A percentile compares a stretch with the other conserved stretches of the same genome.
phyloP scores from a whole-genome alignment of 306 rosid genomes.

The Cyclanthera cordifolia region DNA sequence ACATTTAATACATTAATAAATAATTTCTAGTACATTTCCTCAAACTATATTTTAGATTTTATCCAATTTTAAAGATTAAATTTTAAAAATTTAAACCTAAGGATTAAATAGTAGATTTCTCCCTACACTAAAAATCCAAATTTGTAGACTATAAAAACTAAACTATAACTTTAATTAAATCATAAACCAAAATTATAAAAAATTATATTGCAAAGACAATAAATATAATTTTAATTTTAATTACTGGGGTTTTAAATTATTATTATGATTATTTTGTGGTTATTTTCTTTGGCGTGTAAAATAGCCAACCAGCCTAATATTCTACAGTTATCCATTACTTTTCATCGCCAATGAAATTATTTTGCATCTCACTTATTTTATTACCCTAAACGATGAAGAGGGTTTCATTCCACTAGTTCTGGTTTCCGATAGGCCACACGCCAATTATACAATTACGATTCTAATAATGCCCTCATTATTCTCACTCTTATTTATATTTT shows the following conservation, averaged over 20 bases:
- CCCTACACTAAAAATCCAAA: too few relatives aligned
- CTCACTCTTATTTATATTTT: neutral
- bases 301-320: neutral
- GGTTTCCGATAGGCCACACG: neutral
- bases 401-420: neutral
- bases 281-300: neutral
- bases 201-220: too few relatives aligned
- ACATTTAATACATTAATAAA: too few relatives aligned
- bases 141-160: too few relatives aligned
- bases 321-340: neutral
- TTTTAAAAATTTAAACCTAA: too few relatives aligned
- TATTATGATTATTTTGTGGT: too few relatives aligned
- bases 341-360: neutral
- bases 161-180: too few relatives aligned
- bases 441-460: neutral
- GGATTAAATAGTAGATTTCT: too few relatives aligned
- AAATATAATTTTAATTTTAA: neutral
- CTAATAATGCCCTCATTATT: neutral
- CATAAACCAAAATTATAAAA: too few relatives aligned
- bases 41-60: too few relatives aligned
- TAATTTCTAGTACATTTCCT: too few relatives aligned
- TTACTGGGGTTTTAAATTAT: neutral
- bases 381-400: neutral
- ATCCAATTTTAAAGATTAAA: too few relatives aligned
- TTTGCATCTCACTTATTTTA: neutral